Evolutionary conservation across 768 basidiomycete species (phyloP).

Genomic region (Candolleomyces aberdarensis): DNA sequence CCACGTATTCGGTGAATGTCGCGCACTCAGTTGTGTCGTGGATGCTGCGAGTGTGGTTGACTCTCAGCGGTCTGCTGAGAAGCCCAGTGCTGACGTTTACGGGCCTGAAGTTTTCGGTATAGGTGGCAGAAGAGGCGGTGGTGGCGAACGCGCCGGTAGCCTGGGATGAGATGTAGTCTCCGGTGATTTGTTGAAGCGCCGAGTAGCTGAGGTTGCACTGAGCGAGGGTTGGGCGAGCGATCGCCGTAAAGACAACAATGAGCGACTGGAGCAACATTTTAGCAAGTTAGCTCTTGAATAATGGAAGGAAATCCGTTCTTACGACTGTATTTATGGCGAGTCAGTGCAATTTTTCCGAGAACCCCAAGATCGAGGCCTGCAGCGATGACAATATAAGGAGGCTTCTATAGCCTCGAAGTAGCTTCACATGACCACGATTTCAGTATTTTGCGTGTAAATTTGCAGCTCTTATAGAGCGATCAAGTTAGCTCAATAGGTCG

Average conservation of each 20-base stretch:
- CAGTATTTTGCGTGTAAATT: not conserved
- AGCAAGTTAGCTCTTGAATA: too few relatives aligned
- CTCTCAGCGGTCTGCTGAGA: slow-evolving; percentile 1
- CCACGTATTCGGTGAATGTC: slow-evolving; percentile 8
- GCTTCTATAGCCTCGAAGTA: not conserved
- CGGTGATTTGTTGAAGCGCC: slow-evolving; percentile 2
- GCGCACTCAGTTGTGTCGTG: slow-evolving; percentile 9
- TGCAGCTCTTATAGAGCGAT: too few relatives aligned
- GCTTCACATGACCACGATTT: not conserved
- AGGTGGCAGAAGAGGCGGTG: not conserved
- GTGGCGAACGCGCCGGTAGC: not conserved
- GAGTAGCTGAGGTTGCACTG: not conserved
- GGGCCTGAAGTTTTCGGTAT: slow-evolving; percentile 8
- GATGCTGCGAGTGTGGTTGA: slow-evolving; percentile 6
- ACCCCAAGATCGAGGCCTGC: not conserved
- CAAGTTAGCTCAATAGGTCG: too few relatives aligned
- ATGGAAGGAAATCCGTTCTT: too few relatives aligned
- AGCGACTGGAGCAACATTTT: too few relatives aligned
- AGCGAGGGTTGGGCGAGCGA: too few relatives aligned
- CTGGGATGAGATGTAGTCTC: slow-evolving; percentile 1
- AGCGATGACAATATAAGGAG: not conserved
- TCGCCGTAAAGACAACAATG: too few relatives aligned
- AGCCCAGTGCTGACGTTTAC: not conserved
- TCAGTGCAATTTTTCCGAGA: not conserved
- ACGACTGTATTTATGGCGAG: too few relatives aligned